A percentile compares a stretch with the other conserved stretches of the same genome.
Evolutionary conservation across 2,329 filamentous ascomycete genomes (phyloP).

Genomic region (Endoconidiophora laricicola): DNA sequence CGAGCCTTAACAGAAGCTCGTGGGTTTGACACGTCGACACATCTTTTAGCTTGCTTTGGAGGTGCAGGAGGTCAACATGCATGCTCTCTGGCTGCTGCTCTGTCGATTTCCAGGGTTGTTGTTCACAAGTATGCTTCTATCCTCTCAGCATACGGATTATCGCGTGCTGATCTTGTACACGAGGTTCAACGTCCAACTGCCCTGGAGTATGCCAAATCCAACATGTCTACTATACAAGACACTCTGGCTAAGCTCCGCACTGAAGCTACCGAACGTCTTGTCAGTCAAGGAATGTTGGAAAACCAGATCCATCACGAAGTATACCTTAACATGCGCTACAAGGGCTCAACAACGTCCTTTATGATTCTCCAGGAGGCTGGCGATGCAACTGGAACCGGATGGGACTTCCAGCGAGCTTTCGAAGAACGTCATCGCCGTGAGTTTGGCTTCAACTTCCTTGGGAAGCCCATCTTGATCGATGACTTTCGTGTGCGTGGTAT

Average conservation of each 20-base stretch:
- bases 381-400: conserved; percentile 44
- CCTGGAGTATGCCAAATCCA: conserved; percentile 35
- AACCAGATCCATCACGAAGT: conserved; percentile 69
- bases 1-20: conserved; percentile 82
- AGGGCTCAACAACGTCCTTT: conserved; percentile 76
- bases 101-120: conserved; percentile 73
- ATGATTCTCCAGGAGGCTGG: conserved; percentile 67
- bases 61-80: conserved; percentile 85
- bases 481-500: conserved; percentile 80
- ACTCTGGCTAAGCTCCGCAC: conserved; percentile 68
- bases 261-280: conserved; percentile 51
- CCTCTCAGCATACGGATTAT: conserved; percentile 83
- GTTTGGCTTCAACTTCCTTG: conserved; percentile 74
- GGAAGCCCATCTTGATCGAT: conserved; percentile 77
- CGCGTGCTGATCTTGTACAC: conserved; percentile 80
- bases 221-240: conserved; percentile 43
- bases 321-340: conserved; percentile 86
- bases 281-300: conserved; percentile 63
- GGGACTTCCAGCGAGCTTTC: conserved; percentile 75
- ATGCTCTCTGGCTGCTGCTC: conserved; percentile 71
- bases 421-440: conserved; percentile 78
- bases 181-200: conserved; percentile 69
- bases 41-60: conserved; percentile 82
- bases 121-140: conserved; percentile 80
- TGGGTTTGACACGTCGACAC: conserved; percentile 77